Percentiles rank a stretch among this genome's conserved stretches.
Conservation (phyloP, 148 eudicot genomes). For the Cornus florida region DNA sequence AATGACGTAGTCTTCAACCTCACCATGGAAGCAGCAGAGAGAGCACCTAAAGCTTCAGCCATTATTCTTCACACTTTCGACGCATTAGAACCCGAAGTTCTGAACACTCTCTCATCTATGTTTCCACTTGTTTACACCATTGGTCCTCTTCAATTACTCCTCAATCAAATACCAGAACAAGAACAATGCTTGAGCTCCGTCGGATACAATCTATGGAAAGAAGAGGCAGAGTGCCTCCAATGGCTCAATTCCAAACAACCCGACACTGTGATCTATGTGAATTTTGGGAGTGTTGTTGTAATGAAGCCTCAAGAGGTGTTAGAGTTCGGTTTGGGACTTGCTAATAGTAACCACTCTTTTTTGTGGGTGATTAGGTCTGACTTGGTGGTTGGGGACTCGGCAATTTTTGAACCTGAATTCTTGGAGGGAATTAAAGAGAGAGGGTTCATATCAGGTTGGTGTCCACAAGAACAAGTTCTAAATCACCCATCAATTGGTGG, state of each 20-base stretch:
- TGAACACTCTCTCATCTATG: not conserved
- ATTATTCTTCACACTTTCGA: not conserved
- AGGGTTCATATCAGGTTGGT: not conserved
- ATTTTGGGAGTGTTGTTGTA: not conserved
- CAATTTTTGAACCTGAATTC: not conserved
- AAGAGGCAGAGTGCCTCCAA: not conserved
- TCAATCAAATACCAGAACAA: not conserved
- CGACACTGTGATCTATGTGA: not conserved
- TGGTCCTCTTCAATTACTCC: not conserved
- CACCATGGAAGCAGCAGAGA: conserved; percentile 10
- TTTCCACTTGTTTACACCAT: not conserved
- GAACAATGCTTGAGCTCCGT: not conserved
- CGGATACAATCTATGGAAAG: not conserved
- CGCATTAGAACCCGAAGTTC: not conserved
- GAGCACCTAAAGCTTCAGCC: not conserved
- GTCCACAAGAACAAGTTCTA: not conserved
- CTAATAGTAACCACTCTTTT: not conserved
- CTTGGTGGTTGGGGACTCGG: not conserved
- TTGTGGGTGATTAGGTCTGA: not conserved
- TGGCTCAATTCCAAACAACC: not conserved
- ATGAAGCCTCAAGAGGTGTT: not conserved
- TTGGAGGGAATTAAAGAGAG: not conserved
- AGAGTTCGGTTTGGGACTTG: not conserved
- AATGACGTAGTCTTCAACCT: conserved; percentile 16
- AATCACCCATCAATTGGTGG: not conserved